Percentiles rank a stretch among this genome's conserved stretches.
These are phyloP conservation scores for Strombidium stylifer DNA, from an alignment of 73 alveolate genomes.

Conservation along the genomic window DNA sequence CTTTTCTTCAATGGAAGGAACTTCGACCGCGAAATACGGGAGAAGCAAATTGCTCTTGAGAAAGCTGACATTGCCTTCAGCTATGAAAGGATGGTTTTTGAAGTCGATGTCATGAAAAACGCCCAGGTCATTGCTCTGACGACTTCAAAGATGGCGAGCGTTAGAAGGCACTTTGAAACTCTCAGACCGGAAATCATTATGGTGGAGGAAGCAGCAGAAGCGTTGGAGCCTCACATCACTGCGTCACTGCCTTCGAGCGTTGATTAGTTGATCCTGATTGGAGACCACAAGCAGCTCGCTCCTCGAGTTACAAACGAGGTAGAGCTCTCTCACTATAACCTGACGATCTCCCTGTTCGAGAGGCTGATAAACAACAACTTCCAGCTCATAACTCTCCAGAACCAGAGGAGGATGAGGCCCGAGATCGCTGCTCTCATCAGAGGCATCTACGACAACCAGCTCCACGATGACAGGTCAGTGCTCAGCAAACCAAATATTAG, in stretches of 20 bases:
- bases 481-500: slow-evolving; percentile 24
- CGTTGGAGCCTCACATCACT: slow-evolving; percentile 84
- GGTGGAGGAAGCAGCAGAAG: slow-evolving; percentile 96
- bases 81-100: slow-evolving; percentile 21
- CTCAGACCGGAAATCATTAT: slow-evolving; percentile 70
- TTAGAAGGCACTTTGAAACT: slow-evolving; percentile 61
- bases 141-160: slow-evolving; percentile 74
- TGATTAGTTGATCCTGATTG: slow-evolving; percentile 83
- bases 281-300: slow-evolving; percentile 87
- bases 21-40: too few relatives aligned
- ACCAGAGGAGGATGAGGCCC: slow-evolving; percentile 87
- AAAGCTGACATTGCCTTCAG: too few relatives aligned
- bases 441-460: slow-evolving; percentile 47
- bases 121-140: slow-evolving; percentile 70
- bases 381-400: slow-evolving; percentile 65
- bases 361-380: slow-evolving; percentile 80
- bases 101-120: neutral
- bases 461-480: slow-evolving; percentile 25
- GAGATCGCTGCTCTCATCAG: slow-evolving; percentile 63
- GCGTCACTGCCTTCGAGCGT: slow-evolving; percentile 73
- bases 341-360: slow-evolving; percentile 84
- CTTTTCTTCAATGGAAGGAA: too few relatives aligned
- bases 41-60: too few relatives aligned
- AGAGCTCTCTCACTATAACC: slow-evolving; percentile 80
- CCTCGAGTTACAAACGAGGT: slow-evolving; percentile 77